phyloP scores from a whole-genome alignment of 2,329 filamentous ascomycete species.

The Orbilia ellipsospora region DNA sequence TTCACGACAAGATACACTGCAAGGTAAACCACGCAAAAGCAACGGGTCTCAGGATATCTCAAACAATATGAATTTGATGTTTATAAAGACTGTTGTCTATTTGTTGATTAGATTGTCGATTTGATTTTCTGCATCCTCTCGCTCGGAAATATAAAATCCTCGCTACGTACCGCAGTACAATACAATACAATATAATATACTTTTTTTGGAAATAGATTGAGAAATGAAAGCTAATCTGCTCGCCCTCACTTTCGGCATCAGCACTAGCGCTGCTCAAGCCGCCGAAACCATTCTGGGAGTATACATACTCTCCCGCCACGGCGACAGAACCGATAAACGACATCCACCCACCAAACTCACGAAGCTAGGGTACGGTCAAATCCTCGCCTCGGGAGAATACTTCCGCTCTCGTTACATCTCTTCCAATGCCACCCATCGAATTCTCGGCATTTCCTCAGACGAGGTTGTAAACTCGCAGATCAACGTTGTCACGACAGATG shows the following conservation, averaged over 20 bases:
- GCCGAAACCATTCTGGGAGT: constrained; percentile 80
- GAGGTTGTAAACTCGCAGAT: constrained; percentile 77
- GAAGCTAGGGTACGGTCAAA: constrained; percentile 79
- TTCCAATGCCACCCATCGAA: constrained; percentile 67
- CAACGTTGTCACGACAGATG: constrained; percentile 76
- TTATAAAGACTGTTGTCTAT: too few species aligned
- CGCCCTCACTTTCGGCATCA: constrained; percentile 41
- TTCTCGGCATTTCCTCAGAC: constrained; percentile 74
- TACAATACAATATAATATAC: too few species aligned
- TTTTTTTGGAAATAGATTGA: neutral
- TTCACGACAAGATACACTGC: neutral
- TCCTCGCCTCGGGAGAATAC: constrained; percentile 77
- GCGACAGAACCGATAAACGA: constrained; percentile 86
- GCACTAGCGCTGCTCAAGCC: constrained; percentile 28
- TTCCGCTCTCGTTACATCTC: constrained; percentile 81
- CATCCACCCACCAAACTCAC: constrained; percentile 78
- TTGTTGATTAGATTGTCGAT: too few species aligned
- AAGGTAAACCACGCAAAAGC: too few species aligned
- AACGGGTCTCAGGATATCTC: too few species aligned
- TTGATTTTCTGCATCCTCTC: too few species aligned
- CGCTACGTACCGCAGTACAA: too few species aligned
- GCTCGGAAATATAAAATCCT: too few species aligned
- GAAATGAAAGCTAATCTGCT: constrained; percentile 40
- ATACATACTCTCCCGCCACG: constrained; percentile 90
- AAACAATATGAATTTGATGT: too few species aligned